Evolutionary conservation across 192 early-diverging fungal species (phyloP).

Genomic region (Linnemannia schmuckeri): DNA sequence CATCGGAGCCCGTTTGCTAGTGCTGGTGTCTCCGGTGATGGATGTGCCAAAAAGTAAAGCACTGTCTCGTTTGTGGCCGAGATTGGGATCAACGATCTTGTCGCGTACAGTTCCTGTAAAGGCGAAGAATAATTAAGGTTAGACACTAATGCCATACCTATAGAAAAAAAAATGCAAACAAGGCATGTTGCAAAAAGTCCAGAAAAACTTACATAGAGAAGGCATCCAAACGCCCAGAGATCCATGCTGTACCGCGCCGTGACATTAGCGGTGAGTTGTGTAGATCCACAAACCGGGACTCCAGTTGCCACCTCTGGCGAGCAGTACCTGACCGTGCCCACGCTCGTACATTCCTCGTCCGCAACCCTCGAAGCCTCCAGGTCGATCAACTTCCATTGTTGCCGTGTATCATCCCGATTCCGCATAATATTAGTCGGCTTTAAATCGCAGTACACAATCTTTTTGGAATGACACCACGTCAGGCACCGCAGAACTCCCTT

Average conservation of each 20-base stretch:
- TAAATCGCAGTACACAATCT: slow-evolving; percentile 63
- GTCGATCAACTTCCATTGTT: slow-evolving; percentile 64
- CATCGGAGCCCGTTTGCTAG: slow-evolving; percentile 60
- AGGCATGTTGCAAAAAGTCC: not conserved
- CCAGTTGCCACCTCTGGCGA: slow-evolving; percentile 62
- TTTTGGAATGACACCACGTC: slow-evolving; percentile 59
- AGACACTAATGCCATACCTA: not conserved
- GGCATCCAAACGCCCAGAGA: slow-evolving; percentile 65
- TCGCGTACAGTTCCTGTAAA: slow-evolving; percentile 57
- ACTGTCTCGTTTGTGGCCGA: slow-evolving; percentile 55
- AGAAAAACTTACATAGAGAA: slow-evolving; percentile 57
- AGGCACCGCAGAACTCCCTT: slow-evolving; percentile 57
- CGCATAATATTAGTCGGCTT: slow-evolving; percentile 66
- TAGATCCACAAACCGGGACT: slow-evolving; percentile 10
- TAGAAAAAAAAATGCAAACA: not conserved
- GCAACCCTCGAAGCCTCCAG: slow-evolving; percentile 59
- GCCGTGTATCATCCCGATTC: slow-evolving; percentile 38
- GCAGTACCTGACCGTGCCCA: slow-evolving; percentile 62
- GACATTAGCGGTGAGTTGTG: slow-evolving; percentile 49
- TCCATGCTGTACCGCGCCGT: slow-evolving; percentile 62
- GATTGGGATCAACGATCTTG: slow-evolving; percentile 53
- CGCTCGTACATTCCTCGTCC: slow-evolving; percentile 58
- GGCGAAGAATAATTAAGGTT: not conserved
- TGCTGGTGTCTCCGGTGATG: slow-evolving; percentile 56
- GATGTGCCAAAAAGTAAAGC: slow-evolving; percentile 61